Evolutionary conservation across 805 yeast species (phyloP).

Genomic region (Candida sphagnicola): DNA sequence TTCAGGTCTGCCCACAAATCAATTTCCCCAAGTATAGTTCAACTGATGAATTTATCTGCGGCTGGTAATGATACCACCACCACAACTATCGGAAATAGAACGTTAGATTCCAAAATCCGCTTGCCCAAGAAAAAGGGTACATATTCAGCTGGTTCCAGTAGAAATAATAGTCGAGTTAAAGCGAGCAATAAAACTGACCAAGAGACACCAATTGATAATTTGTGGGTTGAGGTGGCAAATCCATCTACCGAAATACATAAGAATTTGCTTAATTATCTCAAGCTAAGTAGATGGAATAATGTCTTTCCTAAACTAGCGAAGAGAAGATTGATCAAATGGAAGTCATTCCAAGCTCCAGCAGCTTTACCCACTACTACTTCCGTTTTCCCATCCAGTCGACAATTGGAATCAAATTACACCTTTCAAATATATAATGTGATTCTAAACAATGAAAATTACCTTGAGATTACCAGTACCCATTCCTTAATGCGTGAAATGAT

Average conservation of each 20-base stretch:
- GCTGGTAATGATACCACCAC: not conserved
- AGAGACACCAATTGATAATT: slow-evolving; percentile 6
- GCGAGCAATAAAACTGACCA: too few relatives aligned
- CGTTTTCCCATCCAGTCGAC: slow-evolving; percentile 66
- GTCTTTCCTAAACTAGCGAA: slow-evolving; percentile 75
- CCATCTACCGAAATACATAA: slow-evolving; percentile 68
- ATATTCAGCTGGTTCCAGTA: not conserved
- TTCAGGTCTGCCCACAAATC: not conserved
- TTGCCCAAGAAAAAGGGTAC: not conserved
- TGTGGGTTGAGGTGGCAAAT: slow-evolving; percentile 45
- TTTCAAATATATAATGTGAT: slow-evolving; percentile 81
- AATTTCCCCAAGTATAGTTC: not conserved
- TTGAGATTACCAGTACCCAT: slow-evolving; percentile 45
- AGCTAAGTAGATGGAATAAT: slow-evolving; percentile 87
- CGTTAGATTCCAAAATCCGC: too few relatives aligned
- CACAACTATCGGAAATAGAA: too few relatives aligned
- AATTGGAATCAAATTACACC: slow-evolving; percentile 68
- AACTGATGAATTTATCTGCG: too few relatives aligned
- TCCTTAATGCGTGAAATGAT: slow-evolving; percentile 84
- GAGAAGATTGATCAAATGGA: slow-evolving; percentile 80
- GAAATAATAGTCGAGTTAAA: not conserved
- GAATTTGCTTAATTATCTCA: slow-evolving; percentile 51
- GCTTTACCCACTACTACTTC: slow-evolving; percentile 81
- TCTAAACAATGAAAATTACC: slow-evolving; percentile 54
- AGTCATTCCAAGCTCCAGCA: slow-evolving; percentile 90